Percentiles rank a stretch among this genome's conserved stretches.
phyloP scores from a whole-genome alignment of 139 green algal genomes.

The Coccomyxa sp. region DNA sequence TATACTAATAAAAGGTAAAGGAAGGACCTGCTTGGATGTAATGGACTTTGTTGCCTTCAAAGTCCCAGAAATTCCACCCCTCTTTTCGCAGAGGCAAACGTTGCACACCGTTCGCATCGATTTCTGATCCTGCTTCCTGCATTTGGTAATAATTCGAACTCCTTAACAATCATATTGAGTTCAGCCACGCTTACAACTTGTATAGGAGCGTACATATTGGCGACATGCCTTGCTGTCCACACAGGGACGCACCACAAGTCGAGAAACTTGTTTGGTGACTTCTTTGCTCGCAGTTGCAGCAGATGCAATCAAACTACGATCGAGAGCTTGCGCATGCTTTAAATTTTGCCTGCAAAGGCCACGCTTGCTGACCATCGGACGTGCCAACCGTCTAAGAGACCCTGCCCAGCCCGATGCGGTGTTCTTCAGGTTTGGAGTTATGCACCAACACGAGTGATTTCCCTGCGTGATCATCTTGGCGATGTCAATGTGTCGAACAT shows the following conservation, averaged over 20 bases:
- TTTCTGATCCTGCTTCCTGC: constrained; percentile 13
- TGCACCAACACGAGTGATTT: no score
- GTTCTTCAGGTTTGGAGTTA: no score
- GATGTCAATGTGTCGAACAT: no score
- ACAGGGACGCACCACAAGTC: neutral
- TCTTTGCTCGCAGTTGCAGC: neutral
- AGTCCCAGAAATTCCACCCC: constrained; percentile 71
- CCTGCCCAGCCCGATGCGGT: no score
- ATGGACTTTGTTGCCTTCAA: constrained; percentile 53
- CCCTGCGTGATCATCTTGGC: no score
- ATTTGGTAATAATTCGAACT: neutral
- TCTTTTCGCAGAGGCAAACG: constrained; percentile 12
- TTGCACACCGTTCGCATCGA: constrained; percentile 11
- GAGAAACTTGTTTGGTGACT: neutral
- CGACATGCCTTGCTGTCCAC: neutral
- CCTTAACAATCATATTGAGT: neutral
- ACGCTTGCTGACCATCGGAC: no score
- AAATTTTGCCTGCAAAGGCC: no score
- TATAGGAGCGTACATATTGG: neutral
- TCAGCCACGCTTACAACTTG: neutral
- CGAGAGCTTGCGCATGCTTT: neutral
- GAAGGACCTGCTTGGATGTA: constrained; percentile 43
- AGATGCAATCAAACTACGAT: neutral
- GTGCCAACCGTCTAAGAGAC: no score
- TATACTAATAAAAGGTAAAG: neutral